phyloP scores from a whole-genome alignment of 148 eudicot species.

The Rhododendron griersonianum region DNA sequence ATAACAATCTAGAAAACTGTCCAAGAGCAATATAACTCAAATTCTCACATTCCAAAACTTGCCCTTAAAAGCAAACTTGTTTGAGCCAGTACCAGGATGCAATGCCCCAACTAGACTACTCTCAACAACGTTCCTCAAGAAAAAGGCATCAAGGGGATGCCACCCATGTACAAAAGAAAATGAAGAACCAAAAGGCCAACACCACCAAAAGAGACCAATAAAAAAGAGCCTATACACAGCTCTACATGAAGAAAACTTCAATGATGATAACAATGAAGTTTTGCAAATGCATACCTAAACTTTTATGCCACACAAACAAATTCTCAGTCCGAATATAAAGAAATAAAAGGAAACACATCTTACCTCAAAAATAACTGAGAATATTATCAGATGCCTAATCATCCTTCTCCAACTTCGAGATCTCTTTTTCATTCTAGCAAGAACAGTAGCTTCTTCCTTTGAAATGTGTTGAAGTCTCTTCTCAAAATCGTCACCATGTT shows the following conservation, averaged over 20 bases:
- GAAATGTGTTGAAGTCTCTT: conserved; percentile 65
- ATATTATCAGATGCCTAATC: conserved; percentile 49
- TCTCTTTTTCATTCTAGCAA: conserved; percentile 61
- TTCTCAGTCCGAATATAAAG: not conserved
- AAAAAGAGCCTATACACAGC: not conserved
- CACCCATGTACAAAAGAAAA: not conserved
- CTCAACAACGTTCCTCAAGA: not conserved
- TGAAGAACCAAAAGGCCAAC: not conserved
- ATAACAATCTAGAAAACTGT: not conserved
- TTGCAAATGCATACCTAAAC: not conserved
- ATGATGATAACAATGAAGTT: not conserved
- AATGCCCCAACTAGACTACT: not conserved
- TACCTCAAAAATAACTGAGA: conserved; percentile 72
- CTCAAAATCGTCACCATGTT: conserved; percentile 62
- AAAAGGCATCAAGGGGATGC: not conserved
- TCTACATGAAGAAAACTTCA: not conserved
- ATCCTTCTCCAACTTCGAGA: conserved; percentile 55
- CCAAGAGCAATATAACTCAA: not conserved
- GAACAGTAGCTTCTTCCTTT: conserved; percentile 64
- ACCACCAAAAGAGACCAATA: not conserved
- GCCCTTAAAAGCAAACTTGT: not conserved
- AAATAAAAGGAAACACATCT: not conserved
- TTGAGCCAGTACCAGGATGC: not conserved
- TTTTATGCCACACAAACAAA: not conserved
- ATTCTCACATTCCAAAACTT: not conserved